A percentile compares a stretch with the other conserved stretches of the same genome.
Evolutionary conservation across 192 early-diverging fungal species (phyloP).

Genomic region (Backusella australiensis): DNA sequence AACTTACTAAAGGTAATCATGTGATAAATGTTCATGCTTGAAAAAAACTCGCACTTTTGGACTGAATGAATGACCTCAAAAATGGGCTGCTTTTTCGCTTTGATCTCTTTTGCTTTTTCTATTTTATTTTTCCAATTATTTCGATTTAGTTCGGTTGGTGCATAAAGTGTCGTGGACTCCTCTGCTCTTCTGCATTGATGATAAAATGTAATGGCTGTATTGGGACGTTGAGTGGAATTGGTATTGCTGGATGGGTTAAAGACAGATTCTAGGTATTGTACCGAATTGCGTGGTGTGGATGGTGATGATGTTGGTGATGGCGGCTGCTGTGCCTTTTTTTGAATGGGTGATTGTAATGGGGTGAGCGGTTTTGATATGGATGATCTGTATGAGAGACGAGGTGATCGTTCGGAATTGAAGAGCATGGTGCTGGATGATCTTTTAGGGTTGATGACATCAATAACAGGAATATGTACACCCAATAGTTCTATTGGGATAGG

Average conservation of each 20-base stretch:
- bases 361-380: background rate
- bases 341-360: background rate
- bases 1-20: conserved; percentile 40
- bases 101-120: background rate
- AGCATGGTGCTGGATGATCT: background rate
- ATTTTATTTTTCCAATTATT: background rate
- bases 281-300: conserved; percentile 57
- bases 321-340: background rate
- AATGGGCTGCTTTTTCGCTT: background rate
- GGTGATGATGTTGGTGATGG: conserved; percentile 34
- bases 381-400: conserved; percentile 4
- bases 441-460: background rate
- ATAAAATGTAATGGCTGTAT: conserved; percentile 11
- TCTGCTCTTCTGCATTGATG: background rate
- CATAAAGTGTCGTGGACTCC: background rate
- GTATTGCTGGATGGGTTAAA: conserved; percentile 50
- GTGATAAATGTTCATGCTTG: conserved; percentile 54
- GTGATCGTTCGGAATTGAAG: background rate
- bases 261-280: conserved; percentile 76
- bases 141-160: background rate
- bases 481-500: conserved; percentile 11
- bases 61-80: conserved; percentile 4
- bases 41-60: conserved; percentile 32
- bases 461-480: background rate
- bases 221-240: conserved; percentile 41